Percentiles rank a stretch among this genome's conserved stretches.
phyloP scores from a whole-genome alignment of 495 filamentous ascomycete genomes.

The Penicillium angulare region DNA sequence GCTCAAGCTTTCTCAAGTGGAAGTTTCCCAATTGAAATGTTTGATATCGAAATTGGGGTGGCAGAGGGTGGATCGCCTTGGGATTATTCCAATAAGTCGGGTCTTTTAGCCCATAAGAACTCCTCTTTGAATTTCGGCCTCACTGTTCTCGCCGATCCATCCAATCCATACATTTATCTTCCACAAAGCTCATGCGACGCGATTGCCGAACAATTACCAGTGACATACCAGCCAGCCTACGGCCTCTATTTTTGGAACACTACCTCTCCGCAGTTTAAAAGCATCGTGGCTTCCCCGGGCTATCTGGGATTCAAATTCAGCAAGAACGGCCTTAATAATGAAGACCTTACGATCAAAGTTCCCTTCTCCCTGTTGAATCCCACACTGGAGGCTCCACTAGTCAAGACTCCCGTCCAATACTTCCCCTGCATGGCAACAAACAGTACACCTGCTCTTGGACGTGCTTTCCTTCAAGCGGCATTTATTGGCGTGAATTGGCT shows the following conservation, averaged over 20 bases:
- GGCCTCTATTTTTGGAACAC: conserved; percentile 53
- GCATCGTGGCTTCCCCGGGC: conserved; percentile 44
- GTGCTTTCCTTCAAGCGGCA: conserved; percentile 56
- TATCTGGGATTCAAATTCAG: conserved; percentile 49
- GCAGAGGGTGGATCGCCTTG: conserved; percentile 41
- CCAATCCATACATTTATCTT: conserved; percentile 47
- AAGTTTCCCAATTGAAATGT: conserved; percentile 26
- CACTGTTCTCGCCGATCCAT: conserved; percentile 32
- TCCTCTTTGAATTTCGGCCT: background rate
- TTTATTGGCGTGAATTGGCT: conserved; percentile 41
- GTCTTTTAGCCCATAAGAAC: conserved; percentile 29
- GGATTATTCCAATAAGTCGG: conserved; percentile 26
- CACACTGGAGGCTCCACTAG: conserved; percentile 45
- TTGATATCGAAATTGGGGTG: conserved; percentile 39
- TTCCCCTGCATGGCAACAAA: conserved; percentile 47
- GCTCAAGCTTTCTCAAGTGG: conserved; percentile 16
- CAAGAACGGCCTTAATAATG: conserved; percentile 17
- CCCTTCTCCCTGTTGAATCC: conserved; percentile 54
- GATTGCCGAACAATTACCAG: conserved; percentile 42
- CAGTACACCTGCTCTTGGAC: conserved; percentile 40
- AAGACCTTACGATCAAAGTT: conserved; percentile 48
- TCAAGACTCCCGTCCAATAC: conserved; percentile 38
- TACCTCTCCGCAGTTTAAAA: conserved; percentile 32
- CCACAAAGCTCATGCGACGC: conserved; percentile 48
- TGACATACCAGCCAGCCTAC: conserved; percentile 35